Evolutionary conservation across 2,329 filamentous ascomycete genomes (phyloP).

Genomic region (Aspergillus udagawae): DNA sequence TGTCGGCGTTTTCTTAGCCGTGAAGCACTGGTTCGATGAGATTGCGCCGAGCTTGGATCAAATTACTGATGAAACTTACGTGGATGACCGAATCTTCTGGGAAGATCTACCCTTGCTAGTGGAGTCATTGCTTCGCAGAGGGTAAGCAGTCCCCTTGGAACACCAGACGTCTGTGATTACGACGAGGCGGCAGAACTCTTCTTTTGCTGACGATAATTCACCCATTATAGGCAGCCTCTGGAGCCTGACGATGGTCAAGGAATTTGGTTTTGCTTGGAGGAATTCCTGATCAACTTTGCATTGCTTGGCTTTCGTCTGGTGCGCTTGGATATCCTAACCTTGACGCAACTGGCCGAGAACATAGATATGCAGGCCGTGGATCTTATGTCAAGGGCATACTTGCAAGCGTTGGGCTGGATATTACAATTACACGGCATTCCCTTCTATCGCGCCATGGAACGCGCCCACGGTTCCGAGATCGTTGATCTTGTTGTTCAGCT

Average conservation of each 20-base stretch:
- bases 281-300: constrained; percentile 39
- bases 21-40: constrained; percentile 43
- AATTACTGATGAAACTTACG: constrained; percentile 31
- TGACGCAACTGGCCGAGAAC: constrained; percentile 28
- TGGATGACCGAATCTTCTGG: constrained; percentile 45
- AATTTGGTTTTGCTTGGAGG: constrained; percentile 33
- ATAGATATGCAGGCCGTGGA: constrained; percentile 24
- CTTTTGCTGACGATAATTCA: constrained; percentile 2
- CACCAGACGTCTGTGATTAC: neutral
- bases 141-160: constrained; percentile 22
- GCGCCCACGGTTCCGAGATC: constrained; percentile 25
- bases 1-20: constrained; percentile 26
- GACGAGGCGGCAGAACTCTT: neutral
- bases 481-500: constrained; percentile 25
- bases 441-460: constrained; percentile 34
- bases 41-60: constrained; percentile 32
- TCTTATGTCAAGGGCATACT: constrained; percentile 31
- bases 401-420: constrained; percentile 33
- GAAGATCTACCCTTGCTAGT: constrained; percentile 39
- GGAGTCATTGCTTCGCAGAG: constrained; percentile 38
- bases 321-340: constrained; percentile 34
- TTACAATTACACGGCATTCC: constrained; percentile 33
- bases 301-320: constrained; percentile 40
- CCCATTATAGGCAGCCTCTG: constrained; percentile 24
- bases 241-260: constrained; percentile 28